Evolutionary conservation across 139 green algal genomes (phyloP).

Genomic region (Picochlorum sp.): DNA sequence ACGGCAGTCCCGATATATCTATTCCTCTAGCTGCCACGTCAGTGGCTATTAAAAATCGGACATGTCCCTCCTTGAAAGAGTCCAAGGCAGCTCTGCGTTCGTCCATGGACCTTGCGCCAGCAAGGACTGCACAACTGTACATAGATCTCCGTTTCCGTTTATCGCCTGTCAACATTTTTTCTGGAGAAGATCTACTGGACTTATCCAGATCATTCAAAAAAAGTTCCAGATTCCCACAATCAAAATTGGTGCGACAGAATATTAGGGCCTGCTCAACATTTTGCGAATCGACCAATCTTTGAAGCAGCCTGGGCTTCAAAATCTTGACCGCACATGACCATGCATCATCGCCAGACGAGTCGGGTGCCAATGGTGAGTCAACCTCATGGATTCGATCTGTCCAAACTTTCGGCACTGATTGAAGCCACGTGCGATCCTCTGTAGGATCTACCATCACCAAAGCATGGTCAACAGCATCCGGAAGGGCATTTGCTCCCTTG

Average conservation of each 20-base stretch:
- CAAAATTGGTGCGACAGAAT: slow-evolving; percentile 66
- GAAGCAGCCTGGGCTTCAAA: slow-evolving; percentile 67
- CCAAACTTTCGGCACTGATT: slow-evolving; percentile 36
- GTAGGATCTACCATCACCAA: slow-evolving; percentile 46
- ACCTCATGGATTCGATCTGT: slow-evolving; percentile 56
- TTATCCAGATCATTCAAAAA: slow-evolving; percentile 48
- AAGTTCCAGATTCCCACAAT: slow-evolving; percentile 67
- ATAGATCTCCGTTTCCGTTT: slow-evolving; percentile 9
- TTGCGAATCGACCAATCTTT: neutral
- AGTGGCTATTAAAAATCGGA: slow-evolving; percentile 76
- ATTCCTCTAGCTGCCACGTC: slow-evolving; percentile 79
- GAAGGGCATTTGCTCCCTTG: slow-evolving; percentile 61
- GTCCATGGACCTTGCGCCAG: slow-evolving; percentile 48
- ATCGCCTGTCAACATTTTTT: neutral
- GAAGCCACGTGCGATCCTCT: slow-evolving; percentile 54
- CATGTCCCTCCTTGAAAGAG: slow-evolving; percentile 67
- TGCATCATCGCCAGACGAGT: slow-evolving; percentile 17
- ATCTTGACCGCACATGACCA: slow-evolving; percentile 53
- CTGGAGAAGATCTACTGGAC: neutral
- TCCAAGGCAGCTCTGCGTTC: slow-evolving; percentile 52
- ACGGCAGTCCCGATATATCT: slow-evolving; percentile 74
- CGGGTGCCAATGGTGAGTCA: slow-evolving; percentile 17
- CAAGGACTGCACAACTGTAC: slow-evolving; percentile 71
- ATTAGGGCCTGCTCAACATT: slow-evolving; percentile 28
- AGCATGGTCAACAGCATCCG: slow-evolving; percentile 71